phyloP scores from a whole-genome alignment of 495 filamentous ascomycete genomes.

The Xylaria castorea region DNA sequence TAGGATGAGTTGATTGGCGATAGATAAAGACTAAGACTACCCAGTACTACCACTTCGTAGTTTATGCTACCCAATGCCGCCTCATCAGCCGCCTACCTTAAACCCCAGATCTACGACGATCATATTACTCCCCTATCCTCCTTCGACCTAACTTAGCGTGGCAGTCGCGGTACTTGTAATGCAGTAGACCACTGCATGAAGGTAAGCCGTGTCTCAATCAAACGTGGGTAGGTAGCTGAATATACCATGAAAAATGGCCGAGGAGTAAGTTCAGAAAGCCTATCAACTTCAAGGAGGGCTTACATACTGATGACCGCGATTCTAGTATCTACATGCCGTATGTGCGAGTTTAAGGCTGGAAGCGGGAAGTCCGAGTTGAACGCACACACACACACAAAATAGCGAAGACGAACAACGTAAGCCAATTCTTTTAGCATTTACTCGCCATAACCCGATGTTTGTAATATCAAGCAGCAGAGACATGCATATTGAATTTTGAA shows the following conservation, averaged over 20 bases:
- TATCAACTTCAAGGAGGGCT: too few species aligned
- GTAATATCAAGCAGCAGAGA: too few species aligned
- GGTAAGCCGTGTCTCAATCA: not conserved
- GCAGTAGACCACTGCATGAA: not conserved
- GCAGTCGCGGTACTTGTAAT: not conserved
- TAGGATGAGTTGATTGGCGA: not conserved
- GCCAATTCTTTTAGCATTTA: too few species aligned
- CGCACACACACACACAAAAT: too few species aligned
- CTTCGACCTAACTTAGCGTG: not conserved
- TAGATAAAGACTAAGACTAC: not conserved
- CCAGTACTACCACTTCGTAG: not conserved
- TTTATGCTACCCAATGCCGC: conserved; percentile 7
- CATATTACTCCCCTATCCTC: not conserved
- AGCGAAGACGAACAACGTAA: too few species aligned
- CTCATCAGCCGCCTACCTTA: not conserved
- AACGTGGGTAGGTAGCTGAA: not conserved
- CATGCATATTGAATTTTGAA: too few species aligned
- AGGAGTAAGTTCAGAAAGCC: not conserved
- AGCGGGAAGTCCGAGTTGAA: too few species aligned
- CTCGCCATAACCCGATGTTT: too few species aligned
- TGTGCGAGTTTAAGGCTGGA: too few species aligned
- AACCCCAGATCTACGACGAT: not conserved
- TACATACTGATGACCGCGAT: not conserved
- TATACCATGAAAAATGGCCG: not conserved
- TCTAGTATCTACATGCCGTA: not conserved